Evolutionary conservation across 1,139 yeast genomes (phyloP).

Genomic region (Kodamaea sp.): DNA sequence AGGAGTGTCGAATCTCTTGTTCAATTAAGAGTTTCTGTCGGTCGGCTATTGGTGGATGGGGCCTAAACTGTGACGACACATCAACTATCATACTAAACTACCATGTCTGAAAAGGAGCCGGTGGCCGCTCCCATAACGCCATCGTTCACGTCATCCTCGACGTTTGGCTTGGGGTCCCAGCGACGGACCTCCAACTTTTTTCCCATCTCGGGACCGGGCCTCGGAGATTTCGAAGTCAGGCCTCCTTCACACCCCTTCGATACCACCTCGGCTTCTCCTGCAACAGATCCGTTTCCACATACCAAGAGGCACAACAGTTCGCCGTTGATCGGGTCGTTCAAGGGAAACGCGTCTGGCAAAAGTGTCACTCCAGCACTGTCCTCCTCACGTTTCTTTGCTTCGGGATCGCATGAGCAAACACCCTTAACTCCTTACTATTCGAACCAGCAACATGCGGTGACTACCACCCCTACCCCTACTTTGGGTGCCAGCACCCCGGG

Average conservation of each 20-base stretch:
- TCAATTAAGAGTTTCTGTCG: not conserved
- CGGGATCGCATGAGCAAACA: constrained; percentile 4
- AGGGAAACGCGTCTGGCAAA: constrained; percentile 1
- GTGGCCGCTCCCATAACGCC: constrained; percentile 9
- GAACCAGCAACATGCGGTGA: constrained; percentile 1
- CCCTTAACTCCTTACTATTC: not conserved
- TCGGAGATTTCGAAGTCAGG: constrained; percentile 6
- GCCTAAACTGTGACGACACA: not conserved
- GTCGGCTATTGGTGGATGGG: not conserved
- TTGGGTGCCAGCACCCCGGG: constrained; percentile 5
- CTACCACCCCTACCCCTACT: constrained; percentile 7
- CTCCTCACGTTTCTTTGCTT: constrained; percentile 9
- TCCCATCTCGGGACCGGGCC: constrained; percentile 10
- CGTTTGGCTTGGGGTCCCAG: constrained; percentile 9
- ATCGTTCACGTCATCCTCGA: constrained; percentile 7
- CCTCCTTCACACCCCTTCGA: constrained; percentile 2
- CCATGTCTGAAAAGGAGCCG: constrained; percentile 11
- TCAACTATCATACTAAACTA: not conserved
- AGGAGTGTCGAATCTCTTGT: not conserved
- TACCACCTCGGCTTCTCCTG: constrained; percentile 1
- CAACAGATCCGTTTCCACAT: constrained; percentile 4
- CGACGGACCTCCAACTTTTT: constrained; percentile 20
- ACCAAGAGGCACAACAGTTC: constrained; percentile 15
- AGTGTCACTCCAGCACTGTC: not conserved
- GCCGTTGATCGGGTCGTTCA: constrained; percentile 14